These are phyloP conservation scores for Hericium rajendrae DNA, from an alignment of 768 basidiomycete species.

Conservation along the genomic window DNA sequence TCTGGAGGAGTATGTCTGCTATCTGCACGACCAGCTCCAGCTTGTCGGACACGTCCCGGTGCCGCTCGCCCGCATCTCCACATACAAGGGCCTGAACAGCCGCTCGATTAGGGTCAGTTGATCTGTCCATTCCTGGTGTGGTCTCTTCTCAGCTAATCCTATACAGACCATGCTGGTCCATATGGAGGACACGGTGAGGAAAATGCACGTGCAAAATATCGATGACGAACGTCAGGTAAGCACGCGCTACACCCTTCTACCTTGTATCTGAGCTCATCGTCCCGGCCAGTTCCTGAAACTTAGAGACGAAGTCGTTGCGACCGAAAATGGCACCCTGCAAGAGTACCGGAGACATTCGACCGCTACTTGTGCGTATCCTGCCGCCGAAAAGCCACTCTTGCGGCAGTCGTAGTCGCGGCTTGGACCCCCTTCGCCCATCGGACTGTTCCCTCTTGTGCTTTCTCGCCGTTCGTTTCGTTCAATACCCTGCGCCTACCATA, in stretches of 20 bases:
- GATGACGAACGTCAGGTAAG: constrained; percentile 49
- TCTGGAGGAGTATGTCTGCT: constrained; percentile 60
- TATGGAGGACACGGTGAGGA: constrained; percentile 48
- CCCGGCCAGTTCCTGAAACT: constrained; percentile 14
- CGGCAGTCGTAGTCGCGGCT: not conserved
- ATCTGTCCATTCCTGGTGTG: not conserved
- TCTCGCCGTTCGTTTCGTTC: no score
- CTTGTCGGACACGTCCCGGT: constrained; percentile 39
- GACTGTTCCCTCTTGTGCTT: no score
- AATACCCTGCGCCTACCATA: no score
- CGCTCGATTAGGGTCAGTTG: constrained; percentile 50
- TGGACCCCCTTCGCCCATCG: no score
- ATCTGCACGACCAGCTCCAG: constrained; percentile 51
- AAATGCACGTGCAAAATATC: constrained; percentile 39
- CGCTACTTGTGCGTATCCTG: not conserved
- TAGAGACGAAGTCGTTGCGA: constrained; percentile 6
- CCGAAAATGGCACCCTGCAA: constrained; percentile 3
- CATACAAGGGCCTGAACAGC: constrained; percentile 47
- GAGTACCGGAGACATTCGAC: not conserved
- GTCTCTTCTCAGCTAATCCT: not conserved
- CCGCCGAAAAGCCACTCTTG: not conserved
- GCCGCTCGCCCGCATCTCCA: constrained; percentile 38
- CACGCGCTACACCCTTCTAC: not conserved
- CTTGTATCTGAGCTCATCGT: not conserved
- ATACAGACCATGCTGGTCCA: constrained; percentile 60